Percentiles rank a stretch among this genome's conserved stretches.
Conservation (phyloP, 352 stramenopile genomes). For the Halophytophthora batemanensis region DNA sequence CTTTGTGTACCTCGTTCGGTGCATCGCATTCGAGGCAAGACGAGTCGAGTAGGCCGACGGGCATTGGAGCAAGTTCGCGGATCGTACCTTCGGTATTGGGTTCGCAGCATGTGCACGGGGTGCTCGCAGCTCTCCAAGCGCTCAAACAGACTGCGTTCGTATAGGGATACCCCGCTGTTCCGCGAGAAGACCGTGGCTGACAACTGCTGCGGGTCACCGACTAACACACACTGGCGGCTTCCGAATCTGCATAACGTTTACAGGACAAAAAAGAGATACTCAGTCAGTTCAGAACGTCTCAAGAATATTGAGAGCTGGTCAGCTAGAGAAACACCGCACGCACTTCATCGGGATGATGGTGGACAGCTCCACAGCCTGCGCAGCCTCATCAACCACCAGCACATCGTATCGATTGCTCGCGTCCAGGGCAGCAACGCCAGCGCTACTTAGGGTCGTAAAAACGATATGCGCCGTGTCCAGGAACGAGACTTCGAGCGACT, state of each 20-base stretch:
- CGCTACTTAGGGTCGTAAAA: constrained; percentile 91
- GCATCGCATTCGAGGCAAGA: too few relatives aligned
- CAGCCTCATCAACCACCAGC: constrained; percentile 84
- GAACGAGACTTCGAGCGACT: constrained; percentile 84
- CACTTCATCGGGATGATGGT: constrained; percentile 91
- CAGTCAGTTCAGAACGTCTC: not conserved
- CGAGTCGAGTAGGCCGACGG: too few relatives aligned
- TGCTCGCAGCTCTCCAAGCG: constrained; percentile 86
- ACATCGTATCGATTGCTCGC: constrained; percentile 77
- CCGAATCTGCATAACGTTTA: constrained; percentile 52
- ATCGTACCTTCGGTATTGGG: constrained; percentile 75
- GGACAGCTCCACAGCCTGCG: constrained; percentile 83
- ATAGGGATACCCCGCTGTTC: constrained; percentile 78
- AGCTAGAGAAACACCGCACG: constrained; percentile 10
- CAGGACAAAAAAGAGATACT: not conserved
- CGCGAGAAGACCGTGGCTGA: constrained; percentile 92
- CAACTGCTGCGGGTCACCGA: constrained; percentile 92
- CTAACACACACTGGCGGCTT: constrained; percentile 88
- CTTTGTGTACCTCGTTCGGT: too few relatives aligned
- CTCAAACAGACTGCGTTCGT: constrained; percentile 92
- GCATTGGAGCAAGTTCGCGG: too few relatives aligned
- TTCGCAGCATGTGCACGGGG: constrained; percentile 88
- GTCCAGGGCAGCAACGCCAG: constrained; percentile 78
- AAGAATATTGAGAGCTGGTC: not conserved
- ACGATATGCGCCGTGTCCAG: constrained; percentile 91